Evolutionary conservation across 176 grass and related monocot species (phyloP).

Genomic region (Oryza meyeriana): DNA sequence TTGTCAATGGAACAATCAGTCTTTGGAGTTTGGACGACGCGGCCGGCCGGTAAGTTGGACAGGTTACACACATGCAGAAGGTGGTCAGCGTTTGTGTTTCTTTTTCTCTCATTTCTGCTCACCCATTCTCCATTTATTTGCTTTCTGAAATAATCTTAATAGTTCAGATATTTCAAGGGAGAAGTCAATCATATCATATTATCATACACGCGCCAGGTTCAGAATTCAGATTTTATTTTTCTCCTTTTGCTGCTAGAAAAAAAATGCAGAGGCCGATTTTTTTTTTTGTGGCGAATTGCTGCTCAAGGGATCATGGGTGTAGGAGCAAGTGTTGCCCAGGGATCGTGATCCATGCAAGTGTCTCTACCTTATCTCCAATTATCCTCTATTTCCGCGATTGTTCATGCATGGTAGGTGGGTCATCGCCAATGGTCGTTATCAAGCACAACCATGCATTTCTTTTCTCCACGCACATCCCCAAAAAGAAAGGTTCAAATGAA

Average conservation of each 20-base stretch:
- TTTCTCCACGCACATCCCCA: neutral
- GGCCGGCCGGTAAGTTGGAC: neutral
- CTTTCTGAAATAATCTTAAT: neutral
- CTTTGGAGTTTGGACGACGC: neutral
- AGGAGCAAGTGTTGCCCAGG: neutral
- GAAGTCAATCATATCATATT: neutral
- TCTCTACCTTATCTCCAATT: neutral
- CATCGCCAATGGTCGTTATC: conserved; percentile 21
- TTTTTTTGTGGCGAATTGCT: neutral
- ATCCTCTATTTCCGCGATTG: neutral
- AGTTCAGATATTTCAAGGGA: neutral
- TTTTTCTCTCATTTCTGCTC: neutral
- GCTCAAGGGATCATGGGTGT: neutral
- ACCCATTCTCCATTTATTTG: neutral
- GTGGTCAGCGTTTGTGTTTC: neutral
- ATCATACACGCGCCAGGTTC: too few species aligned
- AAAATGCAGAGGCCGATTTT: neutral
- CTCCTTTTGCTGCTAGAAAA: neutral
- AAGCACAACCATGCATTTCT: neutral
- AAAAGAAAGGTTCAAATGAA: neutral
- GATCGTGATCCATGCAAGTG: neutral
- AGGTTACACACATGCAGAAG: neutral
- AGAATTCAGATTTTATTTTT: neutral
- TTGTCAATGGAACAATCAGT: neutral
- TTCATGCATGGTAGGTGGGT: conserved; percentile 16